These are phyloP conservation scores for Trametes gibbosa DNA, from an alignment of 768 basidiomycete species.

Conservation along the genomic window DNA sequence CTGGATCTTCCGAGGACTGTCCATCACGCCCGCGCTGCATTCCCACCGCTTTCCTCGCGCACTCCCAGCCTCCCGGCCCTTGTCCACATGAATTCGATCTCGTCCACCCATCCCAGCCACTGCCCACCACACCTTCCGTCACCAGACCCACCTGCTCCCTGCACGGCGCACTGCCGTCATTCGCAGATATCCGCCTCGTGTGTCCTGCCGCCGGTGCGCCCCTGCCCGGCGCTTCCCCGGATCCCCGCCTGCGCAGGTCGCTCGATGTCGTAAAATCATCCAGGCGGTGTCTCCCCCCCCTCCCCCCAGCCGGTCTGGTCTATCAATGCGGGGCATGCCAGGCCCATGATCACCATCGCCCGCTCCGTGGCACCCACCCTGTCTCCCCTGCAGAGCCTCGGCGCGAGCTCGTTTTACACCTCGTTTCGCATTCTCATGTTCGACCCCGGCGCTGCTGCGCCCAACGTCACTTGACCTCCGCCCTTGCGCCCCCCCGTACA, in stretches of 20 bases:
- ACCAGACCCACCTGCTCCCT: not conserved
- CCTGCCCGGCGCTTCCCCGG: conserved; percentile 1
- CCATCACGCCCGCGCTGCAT: conserved; percentile 8
- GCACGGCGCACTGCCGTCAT: conserved; percentile 1
- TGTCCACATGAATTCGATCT: not conserved
- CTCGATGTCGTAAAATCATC: conserved; percentile 7
- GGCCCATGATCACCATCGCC: not conserved
- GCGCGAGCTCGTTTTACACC: not conserved
- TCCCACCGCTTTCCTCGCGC: not conserved
- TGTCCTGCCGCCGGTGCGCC: too few relatives aligned
- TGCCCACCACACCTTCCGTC: not conserved
- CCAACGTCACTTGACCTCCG: conserved; percentile 15
- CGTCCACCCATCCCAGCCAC: not conserved
- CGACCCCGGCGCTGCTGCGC: conserved; percentile 11
- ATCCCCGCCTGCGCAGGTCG: conserved; percentile 13
- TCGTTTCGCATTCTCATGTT: conserved; percentile 20
- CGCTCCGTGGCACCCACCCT: conserved; percentile 4
- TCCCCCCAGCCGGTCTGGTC: not conserved
- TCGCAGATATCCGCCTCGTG: not conserved
- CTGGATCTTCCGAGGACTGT: conserved; percentile 6
- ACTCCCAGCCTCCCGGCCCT: not conserved
- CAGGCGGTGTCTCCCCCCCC: not conserved
- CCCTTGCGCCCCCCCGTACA: not conserved
- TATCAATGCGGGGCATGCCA: conserved; percentile 11
- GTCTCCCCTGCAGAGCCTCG: not conserved